These are phyloP conservation scores for Silybum marianum DNA, from an alignment of 129 eudicot species.

Conservation along the genomic window DNA sequence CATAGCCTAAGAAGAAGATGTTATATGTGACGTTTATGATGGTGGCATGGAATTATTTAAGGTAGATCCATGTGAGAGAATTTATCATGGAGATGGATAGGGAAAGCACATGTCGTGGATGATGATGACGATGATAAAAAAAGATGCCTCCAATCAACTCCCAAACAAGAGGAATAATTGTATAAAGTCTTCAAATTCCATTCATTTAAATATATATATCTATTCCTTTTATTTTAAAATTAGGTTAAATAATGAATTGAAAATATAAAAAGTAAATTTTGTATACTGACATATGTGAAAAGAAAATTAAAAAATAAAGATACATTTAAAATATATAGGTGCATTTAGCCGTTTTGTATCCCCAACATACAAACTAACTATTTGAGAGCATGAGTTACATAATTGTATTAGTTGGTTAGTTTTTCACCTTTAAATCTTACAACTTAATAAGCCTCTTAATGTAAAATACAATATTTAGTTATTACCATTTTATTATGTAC, in stretches of 20 bases:
- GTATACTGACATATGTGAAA: no score
- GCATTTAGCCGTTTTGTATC: no score
- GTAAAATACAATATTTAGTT: no score
- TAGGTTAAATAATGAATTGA: no score
- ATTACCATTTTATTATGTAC: neutral
- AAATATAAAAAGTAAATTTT: no score
- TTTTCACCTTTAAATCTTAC: neutral
- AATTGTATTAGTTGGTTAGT: neutral
- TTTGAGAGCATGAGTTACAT: no score
- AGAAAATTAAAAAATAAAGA: no score
- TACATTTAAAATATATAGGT: no score
- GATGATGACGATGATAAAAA: neutral
- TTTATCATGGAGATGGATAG: constrained; percentile 11
- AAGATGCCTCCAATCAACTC: neutral
- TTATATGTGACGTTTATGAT: neutral
- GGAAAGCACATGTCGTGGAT: constrained; percentile 23
- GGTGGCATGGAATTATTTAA: constrained; percentile 24
- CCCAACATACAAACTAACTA: no score
- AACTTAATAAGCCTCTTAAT: neutral
- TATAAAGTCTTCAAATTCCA: neutral
- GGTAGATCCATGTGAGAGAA: constrained; percentile 17
- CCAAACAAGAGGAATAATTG: constrained; percentile 15
- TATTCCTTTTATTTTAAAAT: no score
- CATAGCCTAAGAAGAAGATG: no score
- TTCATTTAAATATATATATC: no score